Base-by-base conservation (phyloP, 106 monocot genomes). In the Apostasia ramifera region DNA sequence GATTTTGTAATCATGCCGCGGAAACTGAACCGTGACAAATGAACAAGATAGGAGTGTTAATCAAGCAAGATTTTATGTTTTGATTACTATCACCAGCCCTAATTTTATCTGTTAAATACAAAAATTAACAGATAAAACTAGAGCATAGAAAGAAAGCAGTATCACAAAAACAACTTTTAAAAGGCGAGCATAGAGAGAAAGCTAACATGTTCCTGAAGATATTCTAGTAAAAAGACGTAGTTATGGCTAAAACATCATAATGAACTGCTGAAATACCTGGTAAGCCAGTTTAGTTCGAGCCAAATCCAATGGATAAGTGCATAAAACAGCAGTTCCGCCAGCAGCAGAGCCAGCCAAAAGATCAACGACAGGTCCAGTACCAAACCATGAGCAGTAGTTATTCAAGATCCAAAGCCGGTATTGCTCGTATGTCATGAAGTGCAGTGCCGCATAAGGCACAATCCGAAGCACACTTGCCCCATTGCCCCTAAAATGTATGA, bases 251-350 rank as follows among this genome's bases (percentile, higher is more conserved):
- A 62, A 12, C 62, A 43, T 62, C 62, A n/a, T 3, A 39, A 62
- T 43, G 13, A 62, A 13, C 62, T 12, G 46, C 38, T 39, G 53
- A 65, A 62, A 2, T 84, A 95, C 92, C 92, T 95, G 91, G 67
- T 89, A 95, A 55, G 95, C 95, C 57, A 95, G 89, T 50, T 92
- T 95, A 41, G 95, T 84, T 44, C 95, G 86, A 79, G 82, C 92
- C 74, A 95, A 77, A 81, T 95, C 95, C 48, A 95, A 79, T 4
- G 95, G 95, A 78, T 95, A 95, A 37, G 95, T 95, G 74, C 86
- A 95, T 9, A 95, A 70, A 77, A 95, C 95, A 59, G 95, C 95
- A 73, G 95, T 95, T 49, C 89, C 95, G 70, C 95, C 95, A 50
- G 95, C 88, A 41, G 89, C 86, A 11, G 95, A 95, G 67, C 95